Evolutionary conservation across 768 basidiomycete species (phyloP).

Genomic region (Zangia roseola): DNA sequence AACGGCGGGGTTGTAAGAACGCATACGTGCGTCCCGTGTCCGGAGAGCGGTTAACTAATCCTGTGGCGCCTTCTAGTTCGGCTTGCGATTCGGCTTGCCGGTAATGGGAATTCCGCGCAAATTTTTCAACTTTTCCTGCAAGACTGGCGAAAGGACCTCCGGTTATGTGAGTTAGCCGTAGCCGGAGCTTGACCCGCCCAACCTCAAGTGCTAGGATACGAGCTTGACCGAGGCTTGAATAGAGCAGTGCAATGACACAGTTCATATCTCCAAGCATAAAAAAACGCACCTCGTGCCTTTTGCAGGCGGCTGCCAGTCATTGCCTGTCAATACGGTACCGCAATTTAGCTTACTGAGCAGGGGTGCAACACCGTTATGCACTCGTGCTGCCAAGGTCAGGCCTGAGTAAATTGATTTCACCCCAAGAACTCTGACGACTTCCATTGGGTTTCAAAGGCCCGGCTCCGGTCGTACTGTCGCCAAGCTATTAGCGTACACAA

Average conservation of each 20-base stretch:
- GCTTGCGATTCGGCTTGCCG: not conserved
- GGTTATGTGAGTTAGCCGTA: too few relatives aligned
- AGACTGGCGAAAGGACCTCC: not conserved
- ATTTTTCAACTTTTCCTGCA: slow-evolving; percentile 2
- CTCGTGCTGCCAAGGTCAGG: not conserved
- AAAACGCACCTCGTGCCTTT: too few relatives aligned
- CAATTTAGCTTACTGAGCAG: not conserved
- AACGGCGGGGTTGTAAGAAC: slow-evolving; percentile 8
- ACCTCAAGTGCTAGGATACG: too few relatives aligned
- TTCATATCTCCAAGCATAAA: too few relatives aligned
- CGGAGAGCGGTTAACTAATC: slow-evolving; percentile 19
- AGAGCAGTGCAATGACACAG: too few relatives aligned
- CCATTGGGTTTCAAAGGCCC: slow-evolving; percentile 1
- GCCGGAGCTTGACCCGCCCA: too few relatives aligned
- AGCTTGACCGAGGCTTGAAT: too few relatives aligned
- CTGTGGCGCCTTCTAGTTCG: slow-evolving; percentile 19
- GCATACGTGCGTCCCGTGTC: slow-evolving; percentile 18
- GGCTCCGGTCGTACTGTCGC: slow-evolving; percentile 11
- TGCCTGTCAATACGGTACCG: too few relatives aligned
- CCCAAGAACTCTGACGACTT: slow-evolving; percentile 1
- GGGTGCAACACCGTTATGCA: slow-evolving; percentile 3
- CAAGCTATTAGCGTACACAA: slow-evolving; percentile 9
- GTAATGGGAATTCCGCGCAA: slow-evolving; percentile 1
- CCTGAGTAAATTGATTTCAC: not conserved
- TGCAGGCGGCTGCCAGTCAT: too few relatives aligned